Conservation (phyloP, 208 protist genomes). For the Acanthamoeba triangularis region DNA sequence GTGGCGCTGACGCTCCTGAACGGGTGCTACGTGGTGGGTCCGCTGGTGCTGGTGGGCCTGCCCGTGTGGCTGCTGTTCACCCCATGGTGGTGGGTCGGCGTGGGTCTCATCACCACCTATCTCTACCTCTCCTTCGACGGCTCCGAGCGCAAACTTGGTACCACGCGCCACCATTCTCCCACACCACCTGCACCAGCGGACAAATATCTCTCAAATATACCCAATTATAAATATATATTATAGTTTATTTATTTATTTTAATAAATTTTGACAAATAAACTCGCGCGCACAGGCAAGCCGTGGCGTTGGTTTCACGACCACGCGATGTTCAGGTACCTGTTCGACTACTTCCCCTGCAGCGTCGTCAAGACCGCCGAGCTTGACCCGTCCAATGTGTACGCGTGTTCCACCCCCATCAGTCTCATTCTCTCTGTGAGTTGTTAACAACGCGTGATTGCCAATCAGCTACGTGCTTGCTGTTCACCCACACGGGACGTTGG, state of each 20-base stretch:
- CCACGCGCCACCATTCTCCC: too few relatives aligned
- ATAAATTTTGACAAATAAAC: too few relatives aligned
- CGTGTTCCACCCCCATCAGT: too few relatives aligned
- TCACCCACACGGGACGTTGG: conserved; percentile 46
- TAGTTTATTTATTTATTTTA: too few relatives aligned
- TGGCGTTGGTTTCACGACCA: conserved; percentile 49
- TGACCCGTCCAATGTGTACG: conserved; percentile 12
- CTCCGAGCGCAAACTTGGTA: not conserved
- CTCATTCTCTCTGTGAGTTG: too few relatives aligned
- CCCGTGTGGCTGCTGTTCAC: conserved; percentile 42
- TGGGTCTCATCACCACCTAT: conserved; percentile 24
- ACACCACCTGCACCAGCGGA: too few relatives aligned
- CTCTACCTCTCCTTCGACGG: conserved; percentile 53
- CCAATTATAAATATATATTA: too few relatives aligned
- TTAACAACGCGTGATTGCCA: not conserved
- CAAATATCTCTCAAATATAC: too few relatives aligned
- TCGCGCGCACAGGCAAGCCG: conserved; percentile 6
- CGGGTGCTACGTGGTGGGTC: conserved; percentile 43
- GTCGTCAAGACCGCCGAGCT: conserved; percentile 27
- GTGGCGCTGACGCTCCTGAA: not conserved
- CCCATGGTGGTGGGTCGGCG: not conserved
- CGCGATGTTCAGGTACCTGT: conserved; percentile 29
- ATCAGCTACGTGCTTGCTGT: conserved; percentile 38
- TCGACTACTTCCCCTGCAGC: conserved; percentile 60
- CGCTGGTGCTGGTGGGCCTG: conserved; percentile 38